Evolutionary conservation across 2,329 filamentous ascomycete genomes (phyloP).

Genomic region (Gremmenia infestans): DNA sequence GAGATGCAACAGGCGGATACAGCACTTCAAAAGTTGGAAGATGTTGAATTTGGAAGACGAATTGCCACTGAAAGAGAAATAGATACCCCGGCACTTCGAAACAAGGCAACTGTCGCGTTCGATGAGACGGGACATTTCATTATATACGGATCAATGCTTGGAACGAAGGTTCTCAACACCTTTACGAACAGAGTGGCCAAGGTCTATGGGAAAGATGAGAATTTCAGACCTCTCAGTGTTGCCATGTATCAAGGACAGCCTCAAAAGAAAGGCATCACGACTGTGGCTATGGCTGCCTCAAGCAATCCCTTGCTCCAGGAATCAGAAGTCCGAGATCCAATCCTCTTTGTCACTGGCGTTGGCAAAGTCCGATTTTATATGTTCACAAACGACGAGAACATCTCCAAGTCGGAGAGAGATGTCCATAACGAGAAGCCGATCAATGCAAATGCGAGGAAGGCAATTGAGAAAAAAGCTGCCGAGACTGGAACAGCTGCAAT

Average conservation of each 20-base stretch:
- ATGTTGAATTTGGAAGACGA: constrained; percentile 86
- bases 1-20: constrained; percentile 97
- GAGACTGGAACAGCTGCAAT: constrained; percentile 76
- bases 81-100: constrained; percentile 61
- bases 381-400: constrained; percentile 86
- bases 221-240: constrained; percentile 76
- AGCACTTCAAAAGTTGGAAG: constrained; percentile 73
- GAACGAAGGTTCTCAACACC: constrained; percentile 93
- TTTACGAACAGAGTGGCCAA: constrained; percentile 90
- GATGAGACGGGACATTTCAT: constrained; percentile 96
- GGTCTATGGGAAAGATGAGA: constrained; percentile 85
- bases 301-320: constrained; percentile 90
- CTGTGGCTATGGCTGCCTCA: constrained; percentile 94
- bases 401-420: constrained; percentile 80
- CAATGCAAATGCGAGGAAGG: constrained; percentile 51
- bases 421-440: constrained; percentile 92
- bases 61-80: constrained; percentile 83
- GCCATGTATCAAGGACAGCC: constrained; percentile 92
- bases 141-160: constrained; percentile 85
- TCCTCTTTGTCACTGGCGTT: constrained; percentile 77
- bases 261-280: constrained; percentile 88
- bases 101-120: constrained; percentile 82
- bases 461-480: constrained; percentile 52
- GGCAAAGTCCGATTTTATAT: constrained; percentile 95
- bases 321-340: constrained; percentile 84